A percentile compares a stretch with the other conserved stretches of the same genome.
Evolutionary conservation across 2,329 filamentous ascomycete species (phyloP).

Genomic region (Aspergillus carbonarius): DNA sequence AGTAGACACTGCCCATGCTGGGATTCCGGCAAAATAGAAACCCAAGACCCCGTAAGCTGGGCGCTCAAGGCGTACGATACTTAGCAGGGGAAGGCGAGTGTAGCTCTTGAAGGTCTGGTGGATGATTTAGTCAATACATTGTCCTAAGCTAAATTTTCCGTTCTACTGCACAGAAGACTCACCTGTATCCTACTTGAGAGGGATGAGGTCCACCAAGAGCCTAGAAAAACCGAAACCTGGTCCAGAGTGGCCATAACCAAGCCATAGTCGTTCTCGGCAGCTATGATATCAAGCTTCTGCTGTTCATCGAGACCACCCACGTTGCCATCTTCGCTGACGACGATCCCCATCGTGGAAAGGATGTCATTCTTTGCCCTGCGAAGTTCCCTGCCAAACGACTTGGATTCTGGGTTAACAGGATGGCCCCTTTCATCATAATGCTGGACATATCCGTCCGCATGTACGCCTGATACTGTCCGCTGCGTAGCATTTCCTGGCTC

Average conservation of each 20-base stretch:
- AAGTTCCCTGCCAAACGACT: slow-evolving; percentile 39
- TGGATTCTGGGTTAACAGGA: slow-evolving; percentile 46
- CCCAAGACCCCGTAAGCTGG: slow-evolving; percentile 32
- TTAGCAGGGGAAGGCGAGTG: slow-evolving; percentile 35
- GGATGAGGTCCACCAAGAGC: slow-evolving; percentile 44
- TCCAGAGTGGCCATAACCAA: slow-evolving; percentile 43
- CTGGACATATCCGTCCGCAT: slow-evolving; percentile 47
- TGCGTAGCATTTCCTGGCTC: slow-evolving; percentile 21
- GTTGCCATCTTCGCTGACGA: slow-evolving; percentile 44
- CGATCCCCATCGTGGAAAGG: slow-evolving; percentile 50
- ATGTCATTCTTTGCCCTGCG: slow-evolving; percentile 53
- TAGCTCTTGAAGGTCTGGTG: slow-evolving; percentile 41
- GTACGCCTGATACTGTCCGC: slow-evolving; percentile 26
- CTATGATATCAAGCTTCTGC: slow-evolving; percentile 39
- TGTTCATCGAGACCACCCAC: slow-evolving; percentile 37
- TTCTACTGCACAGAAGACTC: slow-evolving; percentile 7
- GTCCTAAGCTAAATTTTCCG: too few species aligned
- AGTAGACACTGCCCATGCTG: slow-evolving; percentile 40
- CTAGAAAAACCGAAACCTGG: slow-evolving; percentile 41
- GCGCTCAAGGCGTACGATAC: slow-evolving; percentile 39
- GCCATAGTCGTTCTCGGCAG: slow-evolving; percentile 45
- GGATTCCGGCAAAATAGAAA: slow-evolving; percentile 45
- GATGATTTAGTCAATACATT: not conserved
- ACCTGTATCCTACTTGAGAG: slow-evolving; percentile 42
- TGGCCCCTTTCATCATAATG: slow-evolving; percentile 50